These are phyloP conservation scores for Trichosporon coremiiforme DNA, from an alignment of 1,284 basidiomycete species.

Conservation along the genomic window DNA sequence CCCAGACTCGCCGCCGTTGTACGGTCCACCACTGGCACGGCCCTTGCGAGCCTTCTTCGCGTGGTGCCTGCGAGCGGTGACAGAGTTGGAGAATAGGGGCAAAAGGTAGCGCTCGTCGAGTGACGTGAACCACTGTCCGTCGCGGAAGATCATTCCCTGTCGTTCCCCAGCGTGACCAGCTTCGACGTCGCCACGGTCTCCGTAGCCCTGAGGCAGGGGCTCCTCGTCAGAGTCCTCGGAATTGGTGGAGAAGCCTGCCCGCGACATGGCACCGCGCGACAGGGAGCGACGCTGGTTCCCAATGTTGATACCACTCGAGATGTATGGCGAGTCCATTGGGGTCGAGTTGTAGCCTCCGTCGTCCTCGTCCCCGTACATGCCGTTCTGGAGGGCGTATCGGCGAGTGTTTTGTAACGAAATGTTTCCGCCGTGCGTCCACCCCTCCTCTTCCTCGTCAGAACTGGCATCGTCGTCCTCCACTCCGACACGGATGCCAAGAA, in stretches of 20 bases:
- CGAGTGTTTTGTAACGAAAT: slow-evolving; percentile 47
- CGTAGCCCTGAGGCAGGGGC: slow-evolving; percentile 63
- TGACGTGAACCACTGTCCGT: slow-evolving; percentile 90
- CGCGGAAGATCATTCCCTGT: slow-evolving; percentile 58
- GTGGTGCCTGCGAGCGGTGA: slow-evolving; percentile 82
- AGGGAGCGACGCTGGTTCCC: slow-evolving; percentile 1
- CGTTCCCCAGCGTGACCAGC: slow-evolving; percentile 26
- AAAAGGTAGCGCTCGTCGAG: slow-evolving; percentile 92
- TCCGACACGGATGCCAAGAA: slow-evolving; percentile 93
- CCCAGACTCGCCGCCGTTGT: slow-evolving; percentile 41
- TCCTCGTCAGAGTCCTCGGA: slow-evolving; percentile 70
- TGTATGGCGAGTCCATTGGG: slow-evolving; percentile 41
- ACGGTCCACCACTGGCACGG: slow-evolving; percentile 35
- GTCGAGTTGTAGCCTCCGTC: slow-evolving; percentile 31
- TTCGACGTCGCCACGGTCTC: slow-evolving; percentile 61
- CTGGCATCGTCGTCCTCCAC: slow-evolving; percentile 87
- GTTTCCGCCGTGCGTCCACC: slow-evolving; percentile 48
- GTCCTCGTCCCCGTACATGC: slow-evolving; percentile 46
- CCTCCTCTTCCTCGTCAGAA: slow-evolving; percentile 73
- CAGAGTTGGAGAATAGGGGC: slow-evolving; percentile 92
- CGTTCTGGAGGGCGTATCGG: slow-evolving; percentile 51
- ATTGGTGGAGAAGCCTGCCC: slow-evolving; percentile 51
- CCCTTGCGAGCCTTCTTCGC: slow-evolving; percentile 66
- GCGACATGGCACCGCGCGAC: slow-evolving; percentile 28
- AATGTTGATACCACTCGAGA: slow-evolving; percentile 22